Evolutionary conservation across 1,139 yeast genomes (phyloP), one percentile per base, ranked within the genome.

Genomic region (Candida tetrigidarum): DNA sequence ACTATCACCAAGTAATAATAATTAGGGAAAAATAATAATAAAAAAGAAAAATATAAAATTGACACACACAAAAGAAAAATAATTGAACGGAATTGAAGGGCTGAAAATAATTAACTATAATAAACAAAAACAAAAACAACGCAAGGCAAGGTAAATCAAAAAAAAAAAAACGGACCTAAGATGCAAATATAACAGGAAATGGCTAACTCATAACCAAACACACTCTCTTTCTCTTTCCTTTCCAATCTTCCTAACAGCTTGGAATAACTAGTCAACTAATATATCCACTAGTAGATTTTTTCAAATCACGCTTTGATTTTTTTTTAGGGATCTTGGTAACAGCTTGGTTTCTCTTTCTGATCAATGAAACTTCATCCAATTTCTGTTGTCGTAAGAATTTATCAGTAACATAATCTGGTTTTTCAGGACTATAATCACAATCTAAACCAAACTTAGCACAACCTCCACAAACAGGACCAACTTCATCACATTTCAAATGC

Each of bases 401-500:
- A 52, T 76, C 71, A 38, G 63, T 58, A 3, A 74, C 77, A 50
- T 74, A 74, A 16, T 52, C 64, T 0, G 80, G 80, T 44, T 73
- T 71, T 12, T 63, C 66, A 1, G 62, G 53, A n/a, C 71, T 68
- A 50, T 72, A 74, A 56, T 74, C 80, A 56, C 80, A 74, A 20
- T 55, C 61, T 41, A 74, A 67, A n/a, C 77, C 76, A 53, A 70
- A 71, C 44, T 69, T 70, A 4, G 50, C 42, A 55, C 80, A 74
- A 41, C 69, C 64, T 10, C 68, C 54, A 53, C 80, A 74, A 10
- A 52, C 52, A 0, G 80, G 80, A 49, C 67, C 62, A 3, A 43
- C 45, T 51, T 74, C 80, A 51, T 74, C 77, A 54, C 80, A 74
- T 54, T 74, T 74, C 50, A 76, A 63, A 56, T 75, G 80, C 54